Base-by-base conservation (phyloP, 2,329 filamentous ascomycete genomes). In the Furcasterigmium sp. region DNA sequence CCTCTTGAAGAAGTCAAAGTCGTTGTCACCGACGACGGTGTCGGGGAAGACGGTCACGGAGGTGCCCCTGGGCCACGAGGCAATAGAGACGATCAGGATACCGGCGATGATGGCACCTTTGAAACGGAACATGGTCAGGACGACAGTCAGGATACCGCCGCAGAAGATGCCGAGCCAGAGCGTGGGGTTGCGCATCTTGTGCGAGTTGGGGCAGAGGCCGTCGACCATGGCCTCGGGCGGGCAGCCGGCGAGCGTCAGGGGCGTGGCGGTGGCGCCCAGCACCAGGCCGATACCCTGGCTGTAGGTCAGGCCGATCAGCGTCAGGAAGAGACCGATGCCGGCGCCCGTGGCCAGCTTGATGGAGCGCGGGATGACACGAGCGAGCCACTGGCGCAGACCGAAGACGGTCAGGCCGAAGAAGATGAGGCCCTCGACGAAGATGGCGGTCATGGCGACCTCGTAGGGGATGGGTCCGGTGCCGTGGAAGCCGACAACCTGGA, bases 111-210 rank as follows among this genome's bases (percentile, higher is more conserved):
- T 85, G 44, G 89, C 89, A 45, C 88, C 88, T 67, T 91, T 91
- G 63, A 94, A 80, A 17, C 87, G 82, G 63, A 89, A 94, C 71
- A 91, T 78, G 82, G 91, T 86, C 42, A 94, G 69, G 51, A 93
- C 68, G 25, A 84, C 83, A 1, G 88, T 94, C 39, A 94, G 66
- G 50, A 94, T 75, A 47, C 88, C 87, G 35, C 88, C 87, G 53
- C 85, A 87, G 70, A 94, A 93, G 54, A 94, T 90, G 30, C 88
- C 89, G 41, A 94, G 75, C 89, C 89, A 95, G 78, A 94, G 80
- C 18, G 84, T 80, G 1, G 88, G 86, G 56, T 77, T 87, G 47
- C 87, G 80, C 87, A 95, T 91, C 73, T 90, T 90, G 43, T 77
- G 70, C 29, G 56, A 65, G 39, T 69, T 67, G 0, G 78, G 76